Conservation (phyloP, 2,329 filamentous ascomycete genomes). For the Cladosporium velox region DNA sequence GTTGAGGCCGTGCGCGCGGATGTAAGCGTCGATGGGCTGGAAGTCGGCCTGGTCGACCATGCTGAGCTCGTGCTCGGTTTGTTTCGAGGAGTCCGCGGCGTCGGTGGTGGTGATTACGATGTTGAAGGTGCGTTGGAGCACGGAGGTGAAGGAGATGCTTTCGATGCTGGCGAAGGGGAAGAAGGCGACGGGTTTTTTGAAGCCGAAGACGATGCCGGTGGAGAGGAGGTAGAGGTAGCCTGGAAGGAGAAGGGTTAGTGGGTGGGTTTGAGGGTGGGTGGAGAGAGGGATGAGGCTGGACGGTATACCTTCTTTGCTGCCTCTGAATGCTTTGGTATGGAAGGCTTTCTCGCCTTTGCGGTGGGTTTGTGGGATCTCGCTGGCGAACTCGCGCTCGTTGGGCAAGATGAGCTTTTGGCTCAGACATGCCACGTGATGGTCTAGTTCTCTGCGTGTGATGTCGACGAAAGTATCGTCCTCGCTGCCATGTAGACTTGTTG, state of each 20-base stretch:
- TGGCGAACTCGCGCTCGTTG: constrained; percentile 59
- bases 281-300: neutral
- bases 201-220: constrained; percentile 63
- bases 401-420: constrained; percentile 56
- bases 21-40: constrained; percentile 62
- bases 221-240: constrained; percentile 65
- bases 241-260: constrained; percentile 30
- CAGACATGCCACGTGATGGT: constrained; percentile 48
- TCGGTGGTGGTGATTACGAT: constrained; percentile 52
- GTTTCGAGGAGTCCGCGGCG: constrained; percentile 36
- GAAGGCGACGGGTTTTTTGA: constrained; percentile 66
- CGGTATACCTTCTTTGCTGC: constrained; percentile 63
- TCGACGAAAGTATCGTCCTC: constrained; percentile 50
- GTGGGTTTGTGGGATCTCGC: constrained; percentile 61
- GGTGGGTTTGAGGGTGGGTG: neutral
- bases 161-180: constrained; percentile 62
- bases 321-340: constrained; percentile 64
- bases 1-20: constrained; percentile 62
- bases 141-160: constrained; percentile 63
- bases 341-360: constrained; percentile 64
- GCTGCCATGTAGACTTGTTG: constrained; percentile 29
- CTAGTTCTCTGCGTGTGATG: constrained; percentile 48
- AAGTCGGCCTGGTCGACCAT: constrained; percentile 68
- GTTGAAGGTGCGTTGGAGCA: constrained; percentile 67
- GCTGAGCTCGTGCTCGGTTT: constrained; percentile 61